Evolutionary conservation across 306 rosid species (phyloP), one percentile per base, ranked within the genome.

Genomic region (Acacia confusa): DNA sequence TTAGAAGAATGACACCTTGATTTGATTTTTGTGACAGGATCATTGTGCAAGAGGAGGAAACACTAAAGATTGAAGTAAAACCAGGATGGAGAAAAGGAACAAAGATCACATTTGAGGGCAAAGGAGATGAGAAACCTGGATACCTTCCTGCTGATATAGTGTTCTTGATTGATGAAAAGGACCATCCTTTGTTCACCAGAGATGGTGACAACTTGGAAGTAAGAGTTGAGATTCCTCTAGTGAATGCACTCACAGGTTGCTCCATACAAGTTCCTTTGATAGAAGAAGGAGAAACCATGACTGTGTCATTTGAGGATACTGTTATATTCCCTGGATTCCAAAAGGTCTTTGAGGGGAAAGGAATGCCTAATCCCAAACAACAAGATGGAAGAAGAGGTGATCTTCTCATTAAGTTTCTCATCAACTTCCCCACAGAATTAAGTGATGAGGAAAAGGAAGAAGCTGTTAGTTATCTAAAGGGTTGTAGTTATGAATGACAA

Each of bases 51-150:
- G 92, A 93, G 82, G 90, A 92, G 77, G 97, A 93, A 79, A 52
- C 55, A 22, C 53, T 93, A 53, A 89, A 76, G 84, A 88, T 95
- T 67, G 90, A 88, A 41, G 92, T 95, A 76, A 89, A 89, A 76
- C 93, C 99, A 3, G 99, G 99, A 78, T 95, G 98, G 97, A 93
- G 81, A 85, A 89, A 85, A 84, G 97, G 98, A 82, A 95, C 97
- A 30, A 93, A 80, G 88, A 87, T 95, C 20, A 87, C 91, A 76
- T 95, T 95, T 60, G 97, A 93, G 78, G 97, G 92, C 65, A 92
- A 90, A 30, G 99, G 99, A 3, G 93, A 93, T 68, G 98, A 93
- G 90, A 89, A 93, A 86, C 99, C 96, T 10, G 98, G 98, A 50
- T 92, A 78, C 79, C 90, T 93, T n/a, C 99, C 98, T 0, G 92